Evolutionary conservation across 1,284 basidiomycete species (phyloP).

Genomic region (Ustilago nuda): DNA sequence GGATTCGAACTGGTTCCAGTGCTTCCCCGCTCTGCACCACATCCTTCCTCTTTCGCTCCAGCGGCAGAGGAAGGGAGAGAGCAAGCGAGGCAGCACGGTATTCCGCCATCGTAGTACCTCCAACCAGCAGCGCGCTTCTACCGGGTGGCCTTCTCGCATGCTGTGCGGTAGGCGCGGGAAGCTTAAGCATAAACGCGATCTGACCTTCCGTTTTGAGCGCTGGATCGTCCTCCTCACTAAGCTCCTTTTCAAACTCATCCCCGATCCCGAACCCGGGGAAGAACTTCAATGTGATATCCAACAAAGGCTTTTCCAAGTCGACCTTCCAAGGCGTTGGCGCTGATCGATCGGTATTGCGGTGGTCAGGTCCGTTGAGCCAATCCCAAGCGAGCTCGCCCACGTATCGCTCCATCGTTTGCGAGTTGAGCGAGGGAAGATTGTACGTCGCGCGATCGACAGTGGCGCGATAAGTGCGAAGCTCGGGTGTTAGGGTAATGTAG

Average conservation of each 20-base stretch:
- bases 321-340: slow-evolving; percentile 29
- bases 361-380: slow-evolving; percentile 43
- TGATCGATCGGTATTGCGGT: slow-evolving; percentile 5
- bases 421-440: slow-evolving; percentile 61
- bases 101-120: slow-evolving; percentile 49
- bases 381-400: slow-evolving; percentile 51
- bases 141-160: slow-evolving; percentile 25
- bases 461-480: slow-evolving; percentile 45
- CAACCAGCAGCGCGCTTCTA: slow-evolving; percentile 39
- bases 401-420: slow-evolving; percentile 51
- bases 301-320: slow-evolving; percentile 42
- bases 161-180: slow-evolving; percentile 18
- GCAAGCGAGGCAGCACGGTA: slow-evolving; percentile 49
- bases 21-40: slow-evolving; percentile 3
- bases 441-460: slow-evolving; percentile 62
- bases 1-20: slow-evolving; percentile 24
- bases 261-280: slow-evolving; percentile 50
- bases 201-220: slow-evolving; percentile 29
- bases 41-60: slow-evolving; percentile 13
- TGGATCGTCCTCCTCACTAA: slow-evolving; percentile 21
- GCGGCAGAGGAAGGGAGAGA: slow-evolving; percentile 34
- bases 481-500: not conserved
- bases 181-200: slow-evolving; percentile 43
- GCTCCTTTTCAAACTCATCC: slow-evolving; percentile 49
- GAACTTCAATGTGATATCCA: slow-evolving; percentile 53